Evolutionary conservation across 441 rosid genomes (phyloP).

Genomic region (Adansonia gregorii): DNA sequence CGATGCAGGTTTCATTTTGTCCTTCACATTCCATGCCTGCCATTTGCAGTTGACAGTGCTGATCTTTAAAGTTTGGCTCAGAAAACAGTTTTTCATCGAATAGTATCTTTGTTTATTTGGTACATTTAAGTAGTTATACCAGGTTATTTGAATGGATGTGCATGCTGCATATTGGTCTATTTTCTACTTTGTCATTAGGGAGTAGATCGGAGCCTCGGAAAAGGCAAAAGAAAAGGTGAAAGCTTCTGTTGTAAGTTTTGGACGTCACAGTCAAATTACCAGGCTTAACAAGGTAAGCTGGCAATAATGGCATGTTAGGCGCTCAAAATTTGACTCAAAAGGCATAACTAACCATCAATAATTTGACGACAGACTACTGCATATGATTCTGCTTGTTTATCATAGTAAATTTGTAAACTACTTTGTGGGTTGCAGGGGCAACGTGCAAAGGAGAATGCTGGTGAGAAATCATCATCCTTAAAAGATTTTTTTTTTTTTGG

Average conservation of each 20-base stretch:
- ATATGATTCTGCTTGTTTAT: background rate
- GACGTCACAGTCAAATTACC: background rate
- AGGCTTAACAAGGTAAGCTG: background rate
- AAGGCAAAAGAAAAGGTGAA: conserved; percentile 30
- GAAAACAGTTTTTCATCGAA: background rate
- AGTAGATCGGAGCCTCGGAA: conserved; percentile 33
- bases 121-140: background rate
- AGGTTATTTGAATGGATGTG: background rate
- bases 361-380: background rate
- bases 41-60: background rate
- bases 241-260: background rate
- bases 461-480: background rate
- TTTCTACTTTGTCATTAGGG: conserved; percentile 26
- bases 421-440: background rate
- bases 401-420: background rate
- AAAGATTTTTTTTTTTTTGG: too few species aligned
- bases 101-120: background rate
- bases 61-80: conserved; percentile 6
- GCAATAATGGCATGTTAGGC: background rate
- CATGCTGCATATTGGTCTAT: background rate
- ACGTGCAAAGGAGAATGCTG: background rate
- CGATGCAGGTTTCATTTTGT: background rate
- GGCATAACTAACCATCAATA: background rate
- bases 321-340: background rate
- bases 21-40: background rate